Evolutionary conservation across 768 basidiomycete genomes (phyloP), one percentile per base, ranked within the genome.

Genomic region (Panaeolus cyanescens): DNA sequence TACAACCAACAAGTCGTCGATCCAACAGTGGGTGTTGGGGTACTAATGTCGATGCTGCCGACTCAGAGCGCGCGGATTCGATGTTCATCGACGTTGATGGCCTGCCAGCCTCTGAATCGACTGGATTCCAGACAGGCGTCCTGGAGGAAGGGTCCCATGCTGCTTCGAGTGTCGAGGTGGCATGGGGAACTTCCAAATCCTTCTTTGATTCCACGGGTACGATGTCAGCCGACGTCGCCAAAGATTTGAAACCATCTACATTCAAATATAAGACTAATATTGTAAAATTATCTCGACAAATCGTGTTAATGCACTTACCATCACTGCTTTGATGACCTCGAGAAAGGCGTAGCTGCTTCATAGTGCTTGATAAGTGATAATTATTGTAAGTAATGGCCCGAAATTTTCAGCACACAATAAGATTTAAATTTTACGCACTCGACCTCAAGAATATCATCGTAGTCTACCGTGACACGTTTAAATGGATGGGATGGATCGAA

Each of bases 381-480:
- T 25, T 39, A 17, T 17, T 30, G 25, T 39, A 39, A n/a, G 0
- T 57, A 30, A 28, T 19, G 32, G 13, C 32, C 2, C 28, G 31
- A 10, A 57, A 39, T 39, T 9, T 30, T 32, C 42, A 57, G 28
- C 36, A 40, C 30, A 3, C 42, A 57, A 40, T 19, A 17, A 19
- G 30, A 33, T 17, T 39, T 17, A 57, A 40, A 40, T 12, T 3
- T 39, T 2, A 56, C 22, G 5, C 25, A 59, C 58, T 39, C 42
- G 5, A 45, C 28, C 0, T 55, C 59, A 17, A 60, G n/a, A 7
- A 65, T 56, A 15, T 53, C 59, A 19, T 65, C 59, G 7, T 58
- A 61, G 53, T 63, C 59, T 19, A 61, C 28, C 25, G 22, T 20
- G 5, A 63, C 55, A 36, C 50, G 39, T 50, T 28, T 25, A 28